These are phyloP conservation scores for Ceratocystis ficicola DNA, from an alignment of 2,329 filamentous ascomycete species.

Conservation along the genomic window DNA sequence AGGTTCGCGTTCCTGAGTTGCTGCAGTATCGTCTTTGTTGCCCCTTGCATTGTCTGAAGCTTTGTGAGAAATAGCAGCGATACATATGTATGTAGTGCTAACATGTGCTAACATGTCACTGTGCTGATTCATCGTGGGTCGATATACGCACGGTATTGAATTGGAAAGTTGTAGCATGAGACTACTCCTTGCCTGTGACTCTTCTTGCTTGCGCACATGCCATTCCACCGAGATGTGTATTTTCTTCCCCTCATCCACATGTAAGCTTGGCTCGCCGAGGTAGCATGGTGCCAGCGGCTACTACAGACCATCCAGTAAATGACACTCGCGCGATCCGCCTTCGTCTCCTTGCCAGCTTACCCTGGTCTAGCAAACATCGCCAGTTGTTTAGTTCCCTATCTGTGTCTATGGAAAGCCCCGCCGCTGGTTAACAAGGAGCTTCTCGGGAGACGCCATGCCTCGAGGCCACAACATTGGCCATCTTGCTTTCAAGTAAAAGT, in stretches of 20 bases:
- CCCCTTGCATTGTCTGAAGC: constrained; percentile 12
- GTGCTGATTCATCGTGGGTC: neutral
- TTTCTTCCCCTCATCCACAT: neutral
- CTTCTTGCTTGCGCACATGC: neutral
- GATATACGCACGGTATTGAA: neutral
- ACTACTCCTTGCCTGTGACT: neutral
- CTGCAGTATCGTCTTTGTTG: constrained; percentile 6
- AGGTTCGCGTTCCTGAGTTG: constrained; percentile 8
- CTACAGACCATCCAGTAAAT: neutral
- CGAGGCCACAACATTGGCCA: too few relatives aligned
- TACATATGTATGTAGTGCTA: neutral
- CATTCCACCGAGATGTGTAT: constrained; percentile 5
- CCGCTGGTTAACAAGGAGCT: neutral
- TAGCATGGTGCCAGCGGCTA: neutral
- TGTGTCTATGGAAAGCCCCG: neutral
- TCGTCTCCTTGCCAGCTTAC: neutral
- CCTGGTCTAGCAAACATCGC: neutral
- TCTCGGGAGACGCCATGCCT: neutral
- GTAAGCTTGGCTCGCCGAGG: neutral
- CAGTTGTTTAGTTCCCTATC: neutral
- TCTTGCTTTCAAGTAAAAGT: too few relatives aligned
- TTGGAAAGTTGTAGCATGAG: neutral
- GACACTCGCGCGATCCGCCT: neutral
- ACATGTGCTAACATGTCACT: neutral
- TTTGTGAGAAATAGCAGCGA: neutral